Conservation (phyloP, 1,284 basidiomycete species). For the Vanrija sp. region DNA sequence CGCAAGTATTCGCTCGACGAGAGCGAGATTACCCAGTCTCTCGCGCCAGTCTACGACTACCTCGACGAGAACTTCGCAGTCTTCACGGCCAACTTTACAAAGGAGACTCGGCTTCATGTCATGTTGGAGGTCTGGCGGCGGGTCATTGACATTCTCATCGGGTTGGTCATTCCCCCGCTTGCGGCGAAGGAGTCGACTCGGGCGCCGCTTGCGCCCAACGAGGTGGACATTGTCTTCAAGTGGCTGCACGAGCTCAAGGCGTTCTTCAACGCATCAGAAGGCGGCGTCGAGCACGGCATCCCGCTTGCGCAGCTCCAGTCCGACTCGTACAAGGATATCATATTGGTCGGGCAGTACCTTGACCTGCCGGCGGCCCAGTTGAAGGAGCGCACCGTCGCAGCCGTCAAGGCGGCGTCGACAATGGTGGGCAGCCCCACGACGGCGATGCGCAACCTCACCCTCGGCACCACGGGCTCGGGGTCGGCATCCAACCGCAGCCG, state of each 20-base stretch:
- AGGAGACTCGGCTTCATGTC: constrained; percentile 23
- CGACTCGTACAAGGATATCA: constrained; percentile 42
- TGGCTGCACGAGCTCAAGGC: constrained; percentile 45
- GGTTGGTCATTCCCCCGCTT: constrained; percentile 45
- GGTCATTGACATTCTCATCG: constrained; percentile 41
- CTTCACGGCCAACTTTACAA: constrained; percentile 39
- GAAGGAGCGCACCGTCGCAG: constrained; percentile 37
- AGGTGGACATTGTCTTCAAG: constrained; percentile 47
- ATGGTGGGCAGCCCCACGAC: neutral
- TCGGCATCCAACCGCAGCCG: neutral
- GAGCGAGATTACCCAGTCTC: constrained; percentile 36
- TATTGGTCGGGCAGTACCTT: constrained; percentile 46
- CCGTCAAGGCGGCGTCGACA: constrained; percentile 33
- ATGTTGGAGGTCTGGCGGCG: constrained; percentile 41
- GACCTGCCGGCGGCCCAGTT: constrained; percentile 42
- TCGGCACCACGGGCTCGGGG: constrained; percentile 3
- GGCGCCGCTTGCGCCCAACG: constrained; percentile 16
- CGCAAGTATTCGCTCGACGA: constrained; percentile 28
- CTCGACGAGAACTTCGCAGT: constrained; percentile 45
- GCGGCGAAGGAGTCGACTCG: constrained; percentile 31
- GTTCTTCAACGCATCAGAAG: constrained; percentile 48
- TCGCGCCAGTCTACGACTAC: constrained; percentile 43
- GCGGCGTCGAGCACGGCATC: constrained; percentile 43
- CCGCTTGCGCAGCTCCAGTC: constrained; percentile 34
- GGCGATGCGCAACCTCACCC: constrained; percentile 14